These are phyloP conservation scores for Balamuthia mandrillaris DNA, from an alignment of 208 protist species.

Conservation along the genomic window DNA sequence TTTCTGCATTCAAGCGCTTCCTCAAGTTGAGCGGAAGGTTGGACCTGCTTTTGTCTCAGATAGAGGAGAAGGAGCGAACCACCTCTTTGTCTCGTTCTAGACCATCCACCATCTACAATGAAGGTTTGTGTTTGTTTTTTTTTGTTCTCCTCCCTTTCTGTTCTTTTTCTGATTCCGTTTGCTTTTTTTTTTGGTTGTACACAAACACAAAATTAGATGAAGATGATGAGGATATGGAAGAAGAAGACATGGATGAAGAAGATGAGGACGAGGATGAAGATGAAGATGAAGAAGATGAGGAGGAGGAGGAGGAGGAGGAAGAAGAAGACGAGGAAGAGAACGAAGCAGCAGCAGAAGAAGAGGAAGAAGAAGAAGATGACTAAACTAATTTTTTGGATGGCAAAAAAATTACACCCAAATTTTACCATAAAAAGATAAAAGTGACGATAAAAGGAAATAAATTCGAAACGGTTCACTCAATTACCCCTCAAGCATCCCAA, in stretches of 20 bases:
- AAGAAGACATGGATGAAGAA: not conserved
- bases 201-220: not conserved
- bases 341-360: not conserved
- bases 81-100: not conserved
- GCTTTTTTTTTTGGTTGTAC: not conserved
- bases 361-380: too few species aligned
- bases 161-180: not conserved
- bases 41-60: not conserved
- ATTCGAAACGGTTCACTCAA: too few species aligned
- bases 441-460: too few species aligned
- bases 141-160: too few species aligned
- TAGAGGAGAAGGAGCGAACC: not conserved
- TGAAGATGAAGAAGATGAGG: constrained; percentile 8
- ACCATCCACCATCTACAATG: not conserved
- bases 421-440: too few species aligned
- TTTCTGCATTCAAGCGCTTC: constrained; percentile 1
- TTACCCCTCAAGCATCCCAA: too few species aligned
- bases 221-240: too few species aligned
- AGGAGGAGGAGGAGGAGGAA: not conserved
- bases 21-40: not conserved
- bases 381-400: too few species aligned
- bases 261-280: constrained; percentile 1
- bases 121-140: not conserved
- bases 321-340: not conserved
- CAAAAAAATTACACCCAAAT: too few species aligned